Evolutionary conservation across 2,329 filamentous ascomycete genomes (phyloP), one percentile per base, ranked within the genome.

Genomic region (Aureobasidium sp.): DNA sequence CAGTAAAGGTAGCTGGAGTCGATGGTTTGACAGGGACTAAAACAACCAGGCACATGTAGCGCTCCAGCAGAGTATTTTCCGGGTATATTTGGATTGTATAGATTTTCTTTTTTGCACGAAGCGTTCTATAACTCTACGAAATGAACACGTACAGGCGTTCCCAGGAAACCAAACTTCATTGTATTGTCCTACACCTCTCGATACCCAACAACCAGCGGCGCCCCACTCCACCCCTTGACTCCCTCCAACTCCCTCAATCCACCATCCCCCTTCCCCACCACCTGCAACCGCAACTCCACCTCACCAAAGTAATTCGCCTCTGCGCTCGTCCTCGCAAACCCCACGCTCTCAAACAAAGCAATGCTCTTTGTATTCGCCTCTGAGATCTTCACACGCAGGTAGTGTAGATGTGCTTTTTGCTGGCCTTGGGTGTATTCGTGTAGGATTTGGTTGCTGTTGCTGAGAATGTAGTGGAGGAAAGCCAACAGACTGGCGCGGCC

Each of bases 381-480:
- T 2, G 80, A 78, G 67, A 89, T 86, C 73, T 85, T 87, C 37
- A 83, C 86, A 19, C 81, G 76, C 33, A 88, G 67, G 67, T 80
- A 80, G 21, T 68, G 70, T 29, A 81, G 63, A 5, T 5, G n/a
- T 29, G 35, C 43, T 64, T 59, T 19, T 64, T 60, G 19, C 23
- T 50, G 38, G 45, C 11, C 9, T 49, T 45, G 31, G 57, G 43
- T 21, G 64, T 84, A 87, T 71, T 88, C 85, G 0, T 64, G 65
- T 57, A 90, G 62, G 8, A 96, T 83, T 0, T 72, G 0, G 67
- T 66, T 25, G 82, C n/a, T 70, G 57, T 88, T 77, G 0, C 69
- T 69, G 4, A 77, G 65, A 6, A 96, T 77, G 68, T 91, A 97
- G 47, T 77, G 73, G 53, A 96, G 68, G 60, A 97, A 87, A 0